A percentile compares a stretch with the other conserved stretches of the same genome.
Conservation (phyloP, 2,329 filamentous ascomycete species). For the Ceratocystis papillata region DNA sequence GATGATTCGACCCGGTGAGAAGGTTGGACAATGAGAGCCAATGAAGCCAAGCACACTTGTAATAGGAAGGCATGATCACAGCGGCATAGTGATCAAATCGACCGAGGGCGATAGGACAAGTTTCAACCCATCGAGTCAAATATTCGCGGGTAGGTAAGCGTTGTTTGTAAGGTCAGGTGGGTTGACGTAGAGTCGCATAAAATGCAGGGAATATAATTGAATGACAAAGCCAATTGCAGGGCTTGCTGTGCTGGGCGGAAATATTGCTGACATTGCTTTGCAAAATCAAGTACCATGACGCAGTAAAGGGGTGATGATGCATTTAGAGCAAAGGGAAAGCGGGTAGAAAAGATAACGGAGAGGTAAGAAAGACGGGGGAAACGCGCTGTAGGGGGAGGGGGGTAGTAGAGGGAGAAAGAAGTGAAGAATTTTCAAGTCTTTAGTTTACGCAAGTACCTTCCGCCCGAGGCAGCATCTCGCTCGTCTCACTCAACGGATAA, state of each 20-base stretch:
- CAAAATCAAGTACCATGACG: neutral
- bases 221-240: neutral
- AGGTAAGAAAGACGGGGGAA: neutral
- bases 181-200: neutral
- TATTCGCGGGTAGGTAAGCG: neutral
- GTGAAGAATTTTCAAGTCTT: slow-evolving; percentile 15
- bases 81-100: neutral
- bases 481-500: neutral
- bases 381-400: neutral
- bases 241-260: neutral
- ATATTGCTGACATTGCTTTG: neutral
- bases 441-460: neutral
- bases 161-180: neutral
- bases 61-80: neutral
- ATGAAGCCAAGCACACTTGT: neutral
- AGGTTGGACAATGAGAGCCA: neutral
- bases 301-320: neutral
- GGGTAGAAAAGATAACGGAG: neutral
- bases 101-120: neutral
- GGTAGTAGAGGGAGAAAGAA: neutral
- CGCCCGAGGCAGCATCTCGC: neutral
- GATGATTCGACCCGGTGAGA: neutral
- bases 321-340: neutral
- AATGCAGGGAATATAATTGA: neutral
- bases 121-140: neutral